Conservation (phyloP, 495 filamentous ascomycete genomes). For the Penicillium crystallinum region DNA sequence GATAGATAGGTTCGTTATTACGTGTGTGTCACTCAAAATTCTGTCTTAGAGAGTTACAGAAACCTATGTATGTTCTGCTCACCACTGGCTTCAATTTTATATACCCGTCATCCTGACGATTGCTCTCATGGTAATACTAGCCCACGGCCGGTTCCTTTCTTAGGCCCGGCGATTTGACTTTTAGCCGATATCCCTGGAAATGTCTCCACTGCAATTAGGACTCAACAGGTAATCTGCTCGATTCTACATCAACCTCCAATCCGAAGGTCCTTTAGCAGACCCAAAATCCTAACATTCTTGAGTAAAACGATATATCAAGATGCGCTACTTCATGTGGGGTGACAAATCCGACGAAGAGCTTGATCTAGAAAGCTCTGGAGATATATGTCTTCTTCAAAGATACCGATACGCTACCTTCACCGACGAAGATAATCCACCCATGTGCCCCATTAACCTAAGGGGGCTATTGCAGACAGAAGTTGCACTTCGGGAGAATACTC, state of each 20-base stretch:
- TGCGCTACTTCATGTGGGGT: not conserved
- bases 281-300: not conserved
- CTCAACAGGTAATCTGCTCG: not conserved
- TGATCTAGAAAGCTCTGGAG: not conserved
- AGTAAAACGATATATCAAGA: not conserved
- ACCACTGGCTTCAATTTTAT: not conserved
- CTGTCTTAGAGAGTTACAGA: not conserved
- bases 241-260: not conserved
- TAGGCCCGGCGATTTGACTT: not conserved
- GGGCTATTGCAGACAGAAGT: constrained; percentile 1
- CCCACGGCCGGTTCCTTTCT: not conserved
- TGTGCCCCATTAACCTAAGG: not conserved
- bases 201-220: not conserved
- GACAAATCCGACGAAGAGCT: not conserved
- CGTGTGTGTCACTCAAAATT: not conserved
- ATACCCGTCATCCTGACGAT: not conserved
- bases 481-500: constrained; percentile 5
- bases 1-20: not conserved
- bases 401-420: not conserved
- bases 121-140: not conserved
- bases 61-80: not conserved
- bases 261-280: not conserved
- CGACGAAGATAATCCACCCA: not conserved
- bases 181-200: not conserved
- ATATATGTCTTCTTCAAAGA: not conserved